A percentile compares a stretch with the other conserved stretches of the same genome.
phyloP scores from a whole-genome alignment of 1,284 basidiomycete species.

The Taiwanofungus camphoratus region DNA sequence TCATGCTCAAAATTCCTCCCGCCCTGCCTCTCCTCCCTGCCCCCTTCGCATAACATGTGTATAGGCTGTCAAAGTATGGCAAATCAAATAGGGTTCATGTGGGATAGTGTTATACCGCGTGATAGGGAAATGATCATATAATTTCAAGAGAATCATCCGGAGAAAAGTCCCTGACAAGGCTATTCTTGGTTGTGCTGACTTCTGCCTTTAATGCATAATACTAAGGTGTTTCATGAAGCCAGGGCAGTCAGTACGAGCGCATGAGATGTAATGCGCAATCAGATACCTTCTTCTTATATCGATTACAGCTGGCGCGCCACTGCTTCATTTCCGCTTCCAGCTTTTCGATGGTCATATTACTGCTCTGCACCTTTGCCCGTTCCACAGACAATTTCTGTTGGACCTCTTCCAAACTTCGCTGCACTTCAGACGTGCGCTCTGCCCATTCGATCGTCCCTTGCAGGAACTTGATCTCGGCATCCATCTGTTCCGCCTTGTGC shows the following conservation, averaged over 20 bases:
- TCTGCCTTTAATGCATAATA: constrained; percentile 17
- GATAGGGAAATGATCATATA: too few relatives aligned
- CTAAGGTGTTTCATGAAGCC: constrained; percentile 4
- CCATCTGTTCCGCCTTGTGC: constrained; percentile 8
- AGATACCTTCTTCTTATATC: constrained; percentile 21
- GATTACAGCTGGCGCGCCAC: constrained; percentile 7
- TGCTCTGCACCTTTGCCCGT: constrained; percentile 4
- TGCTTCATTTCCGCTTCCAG: constrained; percentile 10
- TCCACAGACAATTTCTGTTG: background rate
- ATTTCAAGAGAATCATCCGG: constrained; percentile 15
- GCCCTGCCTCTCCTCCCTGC: too few relatives aligned
- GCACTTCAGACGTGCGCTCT: constrained; percentile 4
- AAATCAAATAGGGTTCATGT: too few relatives aligned
- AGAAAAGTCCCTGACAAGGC: constrained; percentile 5
- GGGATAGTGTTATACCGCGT: too few relatives aligned
- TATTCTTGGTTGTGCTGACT: constrained; percentile 4
- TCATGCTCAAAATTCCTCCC: too few relatives aligned
- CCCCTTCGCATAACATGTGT: too few relatives aligned
- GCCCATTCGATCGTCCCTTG: constrained; percentile 5
- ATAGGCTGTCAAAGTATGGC: too few relatives aligned
- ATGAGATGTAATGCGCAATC: background rate
- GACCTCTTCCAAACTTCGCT: constrained; percentile 7
- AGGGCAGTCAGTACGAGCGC: background rate
- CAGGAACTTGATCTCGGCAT: background rate
- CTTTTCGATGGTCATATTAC: background rate